A percentile compares a stretch with the other conserved stretches of the same genome.
Evolutionary conservation across 495 filamentous ascomycete genomes (phyloP).

Genomic region (Aspergillus diversus): DNA sequence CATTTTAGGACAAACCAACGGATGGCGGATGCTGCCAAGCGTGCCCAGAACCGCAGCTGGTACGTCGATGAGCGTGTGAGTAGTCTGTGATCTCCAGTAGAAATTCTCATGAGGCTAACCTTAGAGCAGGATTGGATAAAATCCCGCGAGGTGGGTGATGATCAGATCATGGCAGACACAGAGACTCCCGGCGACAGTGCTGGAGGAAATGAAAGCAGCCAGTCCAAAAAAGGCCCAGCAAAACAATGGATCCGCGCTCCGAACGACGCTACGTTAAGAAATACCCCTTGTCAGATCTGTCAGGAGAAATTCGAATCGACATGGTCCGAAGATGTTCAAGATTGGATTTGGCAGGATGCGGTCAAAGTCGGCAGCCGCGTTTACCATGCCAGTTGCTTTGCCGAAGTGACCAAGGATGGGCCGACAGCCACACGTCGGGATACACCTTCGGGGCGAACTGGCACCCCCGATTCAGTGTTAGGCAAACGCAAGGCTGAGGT

Average conservation of each 20-base stretch:
- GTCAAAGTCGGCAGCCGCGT: slow-evolving; percentile 75
- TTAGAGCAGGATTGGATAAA: slow-evolving; percentile 79
- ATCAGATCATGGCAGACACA: slow-evolving; percentile 48
- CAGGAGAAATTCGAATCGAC: slow-evolving; percentile 89
- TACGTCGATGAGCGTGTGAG: slow-evolving; percentile 89
- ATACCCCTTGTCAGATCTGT: slow-evolving; percentile 85
- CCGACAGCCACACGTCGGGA: slow-evolving; percentile 39
- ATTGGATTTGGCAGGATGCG: slow-evolving; percentile 97
- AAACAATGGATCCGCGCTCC: slow-evolving; percentile 81
- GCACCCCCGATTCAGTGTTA: slow-evolving; percentile 67
- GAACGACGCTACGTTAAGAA: slow-evolving; percentile 69
- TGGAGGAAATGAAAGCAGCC: slow-evolving; percentile 36
- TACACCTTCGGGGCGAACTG: slow-evolving; percentile 47
- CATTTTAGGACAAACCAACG: slow-evolving; percentile 94
- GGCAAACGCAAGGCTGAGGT: slow-evolving; percentile 81
- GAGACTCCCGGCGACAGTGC: slow-evolving; percentile 41
- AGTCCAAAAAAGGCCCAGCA: slow-evolving; percentile 61
- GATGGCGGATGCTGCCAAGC: slow-evolving; percentile 76
- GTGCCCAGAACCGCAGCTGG: slow-evolving; percentile 88
- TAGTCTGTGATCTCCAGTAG: slow-evolving; percentile 21
- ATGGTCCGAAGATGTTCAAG: slow-evolving; percentile 89
- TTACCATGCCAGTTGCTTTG: slow-evolving; percentile 88
- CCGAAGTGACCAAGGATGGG: slow-evolving; percentile 75
- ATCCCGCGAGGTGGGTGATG: slow-evolving; percentile 74
- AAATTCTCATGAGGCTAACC: slow-evolving; percentile 16